Evolutionary conservation across 2,329 filamentous ascomycete genomes (phyloP).

Genomic region (Dactylellina haptotyla): DNA sequence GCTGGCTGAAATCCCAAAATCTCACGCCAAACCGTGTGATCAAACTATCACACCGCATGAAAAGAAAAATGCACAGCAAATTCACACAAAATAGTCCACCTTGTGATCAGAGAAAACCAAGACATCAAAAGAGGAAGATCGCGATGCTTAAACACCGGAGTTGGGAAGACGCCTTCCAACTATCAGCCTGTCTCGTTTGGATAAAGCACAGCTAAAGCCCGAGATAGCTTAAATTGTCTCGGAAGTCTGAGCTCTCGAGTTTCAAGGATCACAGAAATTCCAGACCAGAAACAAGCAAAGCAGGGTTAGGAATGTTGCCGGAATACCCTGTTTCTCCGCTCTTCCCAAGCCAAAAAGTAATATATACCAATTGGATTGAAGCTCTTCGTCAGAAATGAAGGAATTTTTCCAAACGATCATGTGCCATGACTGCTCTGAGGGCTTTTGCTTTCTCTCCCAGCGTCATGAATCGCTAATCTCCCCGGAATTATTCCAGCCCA

Average conservation of each 20-base stretch:
- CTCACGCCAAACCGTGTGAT: background rate
- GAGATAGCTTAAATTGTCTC: background rate
- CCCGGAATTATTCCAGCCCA: slow-evolving; percentile 39
- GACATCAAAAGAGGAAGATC: slow-evolving; percentile 2
- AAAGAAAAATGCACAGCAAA: slow-evolving; percentile 5
- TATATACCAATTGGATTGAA: too few relatives aligned
- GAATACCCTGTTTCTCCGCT: too few relatives aligned
- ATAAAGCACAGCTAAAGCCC: background rate
- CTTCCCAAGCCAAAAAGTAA: too few relatives aligned
- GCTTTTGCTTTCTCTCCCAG: background rate
- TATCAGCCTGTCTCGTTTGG: too few relatives aligned
- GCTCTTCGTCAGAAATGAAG: too few relatives aligned
- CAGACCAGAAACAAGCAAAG: too few relatives aligned
- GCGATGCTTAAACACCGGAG: slow-evolving; percentile 1
- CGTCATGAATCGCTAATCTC: slow-evolving; percentile 3
- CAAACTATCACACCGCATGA: slow-evolving; percentile 22
- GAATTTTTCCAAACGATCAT: background rate
- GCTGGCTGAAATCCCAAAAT: background rate
- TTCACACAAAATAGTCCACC: slow-evolving; percentile 14
- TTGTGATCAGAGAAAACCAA: slow-evolving; percentile 14
- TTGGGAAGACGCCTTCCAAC: background rate
- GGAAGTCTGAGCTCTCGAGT: background rate
- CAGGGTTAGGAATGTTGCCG: too few relatives aligned
- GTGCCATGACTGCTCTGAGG: too few relatives aligned
- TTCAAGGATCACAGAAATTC: too few relatives aligned